Evolutionary conservation across 352 stramenopile species (phyloP).

Genomic region (Pythium brachiatum): DNA sequence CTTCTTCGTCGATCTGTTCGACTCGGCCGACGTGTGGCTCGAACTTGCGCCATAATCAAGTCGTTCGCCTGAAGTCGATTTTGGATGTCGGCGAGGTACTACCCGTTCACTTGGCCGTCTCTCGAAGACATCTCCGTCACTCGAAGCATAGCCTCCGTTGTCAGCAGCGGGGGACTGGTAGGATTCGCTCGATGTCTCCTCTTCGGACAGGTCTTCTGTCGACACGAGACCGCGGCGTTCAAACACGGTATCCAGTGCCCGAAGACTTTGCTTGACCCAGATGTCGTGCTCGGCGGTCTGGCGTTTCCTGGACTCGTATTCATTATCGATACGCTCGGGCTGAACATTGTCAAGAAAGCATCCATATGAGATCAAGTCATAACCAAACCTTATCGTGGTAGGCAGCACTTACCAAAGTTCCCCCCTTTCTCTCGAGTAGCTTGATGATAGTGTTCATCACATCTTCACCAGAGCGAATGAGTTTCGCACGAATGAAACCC

Average conservation of each 20-base stretch:
- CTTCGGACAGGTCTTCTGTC: background rate
- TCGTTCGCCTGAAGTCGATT: background rate
- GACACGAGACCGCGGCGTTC: conserved; percentile 21
- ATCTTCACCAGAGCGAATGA: conserved; percentile 69
- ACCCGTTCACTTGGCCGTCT: background rate
- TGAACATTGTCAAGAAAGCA: background rate
- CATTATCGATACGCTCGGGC: conserved; percentile 28
- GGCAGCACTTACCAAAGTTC: conserved; percentile 33
- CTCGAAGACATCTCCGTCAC: background rate
- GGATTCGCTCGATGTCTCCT: conserved; percentile 11
- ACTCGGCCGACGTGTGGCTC: background rate
- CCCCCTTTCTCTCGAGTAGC: conserved; percentile 37
- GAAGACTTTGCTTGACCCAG: conserved; percentile 50
- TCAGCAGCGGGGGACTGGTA: background rate
- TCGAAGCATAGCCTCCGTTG: background rate
- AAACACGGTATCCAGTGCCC: conserved; percentile 33
- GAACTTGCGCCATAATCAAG: background rate
- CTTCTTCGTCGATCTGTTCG: conserved; percentile 3
- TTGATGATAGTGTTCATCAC: conserved; percentile 65
- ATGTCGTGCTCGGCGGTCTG: conserved; percentile 44
- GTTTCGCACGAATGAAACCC: conserved; percentile 40
- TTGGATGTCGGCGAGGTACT: background rate
- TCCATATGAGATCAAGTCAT: background rate
- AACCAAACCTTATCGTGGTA: background rate
- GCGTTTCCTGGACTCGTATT: conserved; percentile 43